Conservation (phyloP, 73 alveolate species). For the Tetrahymena borealis region DNA sequence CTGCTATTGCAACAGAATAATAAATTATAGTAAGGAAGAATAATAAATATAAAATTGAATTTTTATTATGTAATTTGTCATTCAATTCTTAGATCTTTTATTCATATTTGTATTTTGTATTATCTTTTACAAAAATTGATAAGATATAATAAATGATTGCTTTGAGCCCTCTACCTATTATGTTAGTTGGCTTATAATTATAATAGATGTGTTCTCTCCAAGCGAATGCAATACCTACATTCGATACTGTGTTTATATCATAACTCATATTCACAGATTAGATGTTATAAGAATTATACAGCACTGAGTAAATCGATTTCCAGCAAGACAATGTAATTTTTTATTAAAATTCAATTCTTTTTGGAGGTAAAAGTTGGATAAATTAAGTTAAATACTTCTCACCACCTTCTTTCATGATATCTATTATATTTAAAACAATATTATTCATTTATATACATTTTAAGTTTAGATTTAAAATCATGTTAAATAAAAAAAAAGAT, state of each 20-base stretch:
- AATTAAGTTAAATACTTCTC: neutral
- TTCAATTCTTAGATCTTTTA: neutral
- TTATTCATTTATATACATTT: too few species aligned
- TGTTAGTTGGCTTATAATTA: neutral
- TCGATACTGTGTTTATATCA: neutral
- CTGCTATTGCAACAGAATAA: neutral
- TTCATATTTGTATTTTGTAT: neutral
- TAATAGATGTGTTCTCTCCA: neutral
- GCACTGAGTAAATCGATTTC: neutral
- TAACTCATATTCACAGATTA: neutral
- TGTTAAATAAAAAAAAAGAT: neutral
- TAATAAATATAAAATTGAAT: neutral
- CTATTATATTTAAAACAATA: neutral
- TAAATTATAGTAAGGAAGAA: neutral
- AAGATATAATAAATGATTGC: neutral
- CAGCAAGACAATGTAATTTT: neutral
- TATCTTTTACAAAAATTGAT: neutral
- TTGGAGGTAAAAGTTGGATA: neutral
- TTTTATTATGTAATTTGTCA: neutral
- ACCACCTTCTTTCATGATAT: neutral
- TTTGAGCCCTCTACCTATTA: neutral
- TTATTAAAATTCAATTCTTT: neutral
- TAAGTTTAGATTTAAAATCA: too few species aligned
- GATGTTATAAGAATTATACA: neutral
- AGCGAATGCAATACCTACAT: neutral